A percentile compares a stretch with the other conserved stretches of the same genome.
phyloP scores from a whole-genome alignment of 2,329 filamentous ascomycete genomes.

The Aspergillus sp. region DNA sequence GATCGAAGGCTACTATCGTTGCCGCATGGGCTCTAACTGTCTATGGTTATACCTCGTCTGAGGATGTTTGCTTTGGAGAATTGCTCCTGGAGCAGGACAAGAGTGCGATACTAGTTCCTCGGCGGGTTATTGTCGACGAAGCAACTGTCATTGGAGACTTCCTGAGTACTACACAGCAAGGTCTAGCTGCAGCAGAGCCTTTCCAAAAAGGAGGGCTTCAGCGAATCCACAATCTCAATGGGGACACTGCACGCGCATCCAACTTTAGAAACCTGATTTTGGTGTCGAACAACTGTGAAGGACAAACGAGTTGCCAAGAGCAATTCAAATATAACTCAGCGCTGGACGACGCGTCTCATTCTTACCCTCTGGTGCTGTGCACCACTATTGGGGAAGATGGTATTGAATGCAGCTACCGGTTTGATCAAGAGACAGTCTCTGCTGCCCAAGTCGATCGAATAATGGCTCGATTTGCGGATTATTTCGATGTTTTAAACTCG shows the following conservation, averaged over 20 bases:
- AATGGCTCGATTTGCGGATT: neutral
- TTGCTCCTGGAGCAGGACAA: conserved; percentile 42
- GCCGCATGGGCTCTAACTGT: conserved; percentile 44
- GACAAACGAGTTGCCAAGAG: neutral
- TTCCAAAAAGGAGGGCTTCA: conserved; percentile 51
- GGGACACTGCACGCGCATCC: conserved; percentile 41
- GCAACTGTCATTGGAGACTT: conserved; percentile 44
- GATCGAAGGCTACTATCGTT: conserved; percentile 31
- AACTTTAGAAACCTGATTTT: conserved; percentile 42
- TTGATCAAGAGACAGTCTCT: neutral
- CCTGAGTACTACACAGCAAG: conserved; percentile 53
- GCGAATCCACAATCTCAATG: conserved; percentile 54
- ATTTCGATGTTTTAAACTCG: conserved; percentile 3
- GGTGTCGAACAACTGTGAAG: conserved; percentile 17
- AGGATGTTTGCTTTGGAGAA: conserved; percentile 45
- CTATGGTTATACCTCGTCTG: conserved; percentile 36
- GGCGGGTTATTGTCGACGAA: conserved; percentile 35
- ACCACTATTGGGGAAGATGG: neutral
- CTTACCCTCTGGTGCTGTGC: conserved; percentile 11
- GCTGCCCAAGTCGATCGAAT: neutral
- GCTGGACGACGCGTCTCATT: neutral
- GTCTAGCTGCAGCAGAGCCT: conserved; percentile 58
- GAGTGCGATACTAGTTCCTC: conserved; percentile 42
- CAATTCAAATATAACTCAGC: neutral
- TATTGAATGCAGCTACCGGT: neutral